Evolutionary conservation across 352 stramenopile genomes (phyloP).

Genomic region (Pythium coloratum): DNA sequence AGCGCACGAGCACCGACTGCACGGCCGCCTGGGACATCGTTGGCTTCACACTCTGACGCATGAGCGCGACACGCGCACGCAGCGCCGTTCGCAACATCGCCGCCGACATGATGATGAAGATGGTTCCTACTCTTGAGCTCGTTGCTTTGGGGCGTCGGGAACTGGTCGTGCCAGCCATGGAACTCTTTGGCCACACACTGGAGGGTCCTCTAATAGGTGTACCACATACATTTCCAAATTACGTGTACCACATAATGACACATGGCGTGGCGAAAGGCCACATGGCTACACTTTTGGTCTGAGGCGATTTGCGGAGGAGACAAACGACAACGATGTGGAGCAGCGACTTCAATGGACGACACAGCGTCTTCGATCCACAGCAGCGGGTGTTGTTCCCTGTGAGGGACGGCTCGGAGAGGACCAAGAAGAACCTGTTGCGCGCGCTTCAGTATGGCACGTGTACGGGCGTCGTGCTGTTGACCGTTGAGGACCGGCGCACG

Average conservation of each 20-base stretch:
- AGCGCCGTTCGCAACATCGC: constrained; percentile 46
- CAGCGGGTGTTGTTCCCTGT: constrained; percentile 60
- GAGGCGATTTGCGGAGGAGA: no score
- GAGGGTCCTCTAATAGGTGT: constrained; percentile 8
- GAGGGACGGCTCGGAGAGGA: constrained; percentile 19
- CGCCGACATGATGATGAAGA: constrained; percentile 35
- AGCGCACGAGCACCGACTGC: constrained; percentile 12
- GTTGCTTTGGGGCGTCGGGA: not conserved
- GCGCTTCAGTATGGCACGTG: constrained; percentile 38
- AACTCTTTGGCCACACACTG: constrained; percentile 12
- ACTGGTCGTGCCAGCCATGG: constrained; percentile 32
- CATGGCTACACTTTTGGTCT: constrained; percentile 16
- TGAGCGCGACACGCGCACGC: constrained; percentile 23
- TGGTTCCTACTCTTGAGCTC: not conserved
- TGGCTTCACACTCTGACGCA: constrained; percentile 3
- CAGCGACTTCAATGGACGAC: constrained; percentile 33
- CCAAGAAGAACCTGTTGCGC: constrained; percentile 31
- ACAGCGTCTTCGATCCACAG: constrained; percentile 37
- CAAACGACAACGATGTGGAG: constrained; percentile 49
- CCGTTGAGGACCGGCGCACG: constrained; percentile 30
- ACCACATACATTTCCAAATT: constrained; percentile 12
- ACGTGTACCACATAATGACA: constrained; percentile 12
- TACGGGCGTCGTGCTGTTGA: constrained; percentile 35
- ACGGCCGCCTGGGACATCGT: constrained; percentile 1
- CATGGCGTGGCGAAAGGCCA: not conserved